These are phyloP conservation scores for Hypoxylon sp. DNA, from an alignment of 2,329 filamentous ascomycete genomes.

Conservation along the genomic window DNA sequence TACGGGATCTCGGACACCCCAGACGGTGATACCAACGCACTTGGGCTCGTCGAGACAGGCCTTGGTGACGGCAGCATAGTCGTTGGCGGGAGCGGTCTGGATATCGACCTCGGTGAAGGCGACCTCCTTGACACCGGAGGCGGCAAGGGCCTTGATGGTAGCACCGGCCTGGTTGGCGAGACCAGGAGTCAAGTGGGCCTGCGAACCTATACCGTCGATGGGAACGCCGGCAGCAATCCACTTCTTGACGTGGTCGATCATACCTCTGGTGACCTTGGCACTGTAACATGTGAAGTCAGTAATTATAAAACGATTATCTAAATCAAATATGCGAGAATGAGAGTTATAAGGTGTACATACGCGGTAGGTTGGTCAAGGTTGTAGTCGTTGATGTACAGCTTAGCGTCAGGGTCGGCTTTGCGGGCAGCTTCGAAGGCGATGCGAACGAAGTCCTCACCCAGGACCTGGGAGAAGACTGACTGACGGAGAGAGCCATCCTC, in stretches of 20 bases:
- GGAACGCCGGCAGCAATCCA: slow-evolving; percentile 74
- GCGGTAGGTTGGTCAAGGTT: slow-evolving; percentile 74
- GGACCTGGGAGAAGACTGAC: slow-evolving; percentile 76
- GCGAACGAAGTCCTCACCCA: slow-evolving; percentile 78
- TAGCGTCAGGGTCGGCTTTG: slow-evolving; percentile 75
- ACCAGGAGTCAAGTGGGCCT: slow-evolving; percentile 64
- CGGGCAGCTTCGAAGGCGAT: slow-evolving; percentile 80
- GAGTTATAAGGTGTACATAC: slow-evolving; percentile 21
- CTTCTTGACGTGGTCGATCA: slow-evolving; percentile 71
- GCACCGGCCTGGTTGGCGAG: slow-evolving; percentile 59
- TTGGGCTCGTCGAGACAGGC: slow-evolving; percentile 71
- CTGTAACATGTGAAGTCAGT: slow-evolving; percentile 21
- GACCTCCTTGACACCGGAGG: slow-evolving; percentile 63
- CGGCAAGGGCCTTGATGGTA: slow-evolving; percentile 65
- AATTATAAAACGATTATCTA: not conserved
- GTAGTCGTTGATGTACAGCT: slow-evolving; percentile 83
- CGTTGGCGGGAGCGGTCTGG: slow-evolving; percentile 66
- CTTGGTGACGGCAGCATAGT: slow-evolving; percentile 72
- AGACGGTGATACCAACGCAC: slow-evolving; percentile 77
- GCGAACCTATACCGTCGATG: slow-evolving; percentile 72
- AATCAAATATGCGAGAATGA: no score
- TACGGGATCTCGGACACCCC: slow-evolving; percentile 66
- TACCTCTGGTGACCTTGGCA: slow-evolving; percentile 68
- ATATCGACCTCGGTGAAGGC: slow-evolving; percentile 77
- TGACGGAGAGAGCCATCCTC: slow-evolving; percentile 72